Evolutionary conservation across 176 grass and related monocot species (phyloP).

Genomic region (Triticum urartu): DNA sequence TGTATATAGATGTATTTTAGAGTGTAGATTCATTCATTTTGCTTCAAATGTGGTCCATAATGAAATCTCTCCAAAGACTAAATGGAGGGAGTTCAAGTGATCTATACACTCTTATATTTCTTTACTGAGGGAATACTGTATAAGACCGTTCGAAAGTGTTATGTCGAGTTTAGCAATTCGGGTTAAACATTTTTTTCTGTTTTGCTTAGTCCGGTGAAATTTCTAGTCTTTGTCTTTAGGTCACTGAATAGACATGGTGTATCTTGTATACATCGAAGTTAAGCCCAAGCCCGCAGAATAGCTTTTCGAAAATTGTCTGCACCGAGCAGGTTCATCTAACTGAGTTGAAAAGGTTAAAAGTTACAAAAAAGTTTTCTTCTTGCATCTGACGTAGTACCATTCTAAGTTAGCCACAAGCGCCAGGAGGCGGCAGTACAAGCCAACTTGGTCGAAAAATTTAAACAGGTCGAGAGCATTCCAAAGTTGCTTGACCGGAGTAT

Average conservation of each 20-base stretch:
- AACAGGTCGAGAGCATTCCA: not conserved
- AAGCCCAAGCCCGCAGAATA: not conserved
- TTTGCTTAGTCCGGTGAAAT: not conserved
- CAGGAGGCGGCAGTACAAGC: not conserved
- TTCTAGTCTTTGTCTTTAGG: not conserved
- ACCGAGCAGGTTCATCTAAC: not conserved
- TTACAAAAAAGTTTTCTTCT: constrained; percentile 22
- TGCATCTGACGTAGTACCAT: not conserved
- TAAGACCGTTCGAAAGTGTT: no score
- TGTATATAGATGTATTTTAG: no score
- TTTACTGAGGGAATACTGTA: no score
- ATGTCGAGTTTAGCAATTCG: not conserved
- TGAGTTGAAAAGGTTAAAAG: not conserved
- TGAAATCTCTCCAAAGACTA: no score
- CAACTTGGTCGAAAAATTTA: not conserved
- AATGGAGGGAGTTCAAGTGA: no score
- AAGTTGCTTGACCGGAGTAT: not conserved
- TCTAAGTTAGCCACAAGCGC: not conserved
- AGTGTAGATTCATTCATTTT: no score
- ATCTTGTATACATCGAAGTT: not conserved
- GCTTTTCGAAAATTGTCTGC: not conserved
- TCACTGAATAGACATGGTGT: not conserved
- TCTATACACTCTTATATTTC: no score
- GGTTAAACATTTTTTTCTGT: not conserved
- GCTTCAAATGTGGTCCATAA: no score